Base-by-base conservation (phyloP, 768 basidiomycete species). In the Hypholoma sublateritium region DNA sequence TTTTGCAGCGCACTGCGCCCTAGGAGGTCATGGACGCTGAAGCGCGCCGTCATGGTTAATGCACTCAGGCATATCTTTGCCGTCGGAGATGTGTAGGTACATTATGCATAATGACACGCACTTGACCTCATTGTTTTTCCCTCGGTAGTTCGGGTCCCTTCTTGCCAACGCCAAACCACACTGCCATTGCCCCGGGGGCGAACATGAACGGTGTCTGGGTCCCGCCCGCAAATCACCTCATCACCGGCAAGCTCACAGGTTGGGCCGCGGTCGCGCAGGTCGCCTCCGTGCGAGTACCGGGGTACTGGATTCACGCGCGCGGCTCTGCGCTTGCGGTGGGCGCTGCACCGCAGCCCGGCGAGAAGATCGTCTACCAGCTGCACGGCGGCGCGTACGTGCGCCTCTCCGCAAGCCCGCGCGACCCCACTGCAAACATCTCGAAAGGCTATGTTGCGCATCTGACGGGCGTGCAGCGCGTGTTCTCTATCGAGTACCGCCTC, bases 401-500 rank as follows among this genome's bases (percentile, higher is more conserved):
- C 17, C 64, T 81, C 5, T 83, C 84, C 8, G 87, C 84, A 2
- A 81, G 84, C 59, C 86, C 87, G n/a, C 68, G 68, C 3, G 80
- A 81, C 52, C 55, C 70, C 36, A 78, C 80, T 0, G 70, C 81
- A 1, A 65, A 70, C 32, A 77, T 88, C 21, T 61, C 76, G 1
- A 76, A 70, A 11, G 80, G 78, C 12, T 66, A 85, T 24, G 65
- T 89, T 21, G 65, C 81, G 57, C 72, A 80, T 36, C 70, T 74
- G 39, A 66, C 72, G 41, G 58, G 73, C 12, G 66, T 84, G n/a
- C 67, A 73, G 25, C 81, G 85, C 41, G 72, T 76, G 4, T 80
- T 89, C 63, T 79, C 80, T 12, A 62, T 90, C 47, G 91, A 92
- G 70, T 94, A 93, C 69, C 85, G 90, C 5, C 79, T 87, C 43